Percentiles rank a stretch among this genome's conserved stretches.
phyloP scores from a whole-genome alignment of 805 yeast genomes.

The Candida bentonensis region DNA sequence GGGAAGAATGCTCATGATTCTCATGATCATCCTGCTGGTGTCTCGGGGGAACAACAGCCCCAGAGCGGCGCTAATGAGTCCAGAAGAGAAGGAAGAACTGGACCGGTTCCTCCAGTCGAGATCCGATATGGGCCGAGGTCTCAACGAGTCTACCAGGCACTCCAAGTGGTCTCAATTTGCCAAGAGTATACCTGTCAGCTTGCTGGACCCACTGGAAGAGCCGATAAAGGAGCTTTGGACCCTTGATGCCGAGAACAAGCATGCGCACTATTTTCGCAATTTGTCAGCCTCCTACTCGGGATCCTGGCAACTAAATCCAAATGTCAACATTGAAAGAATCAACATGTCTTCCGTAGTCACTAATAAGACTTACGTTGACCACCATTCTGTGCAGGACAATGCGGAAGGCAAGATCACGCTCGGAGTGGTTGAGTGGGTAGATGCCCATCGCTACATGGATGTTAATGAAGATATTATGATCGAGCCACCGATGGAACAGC shows the following conservation, averaged over 20 bases:
- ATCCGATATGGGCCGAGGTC: slow-evolving; percentile 19
- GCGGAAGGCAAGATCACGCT: slow-evolving; percentile 3
- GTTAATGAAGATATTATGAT: too few relatives aligned
- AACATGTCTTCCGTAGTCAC: neutral
- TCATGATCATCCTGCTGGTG: slow-evolving; percentile 25
- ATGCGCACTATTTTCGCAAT: neutral
- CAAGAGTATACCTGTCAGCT: slow-evolving; percentile 31
- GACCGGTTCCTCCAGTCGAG: slow-evolving; percentile 23
- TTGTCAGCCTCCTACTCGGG: neutral
- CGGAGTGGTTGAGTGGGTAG: neutral
- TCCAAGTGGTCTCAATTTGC: slow-evolving; percentile 62
- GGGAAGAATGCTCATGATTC: slow-evolving; percentile 20
- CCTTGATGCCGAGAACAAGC: neutral
- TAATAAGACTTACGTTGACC: neutral
- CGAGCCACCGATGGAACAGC: too few relatives aligned
- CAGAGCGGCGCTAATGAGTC: too few relatives aligned
- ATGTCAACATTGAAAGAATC: neutral
- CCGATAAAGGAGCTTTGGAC: neutral
- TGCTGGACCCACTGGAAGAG: neutral
- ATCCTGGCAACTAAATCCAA: neutral
- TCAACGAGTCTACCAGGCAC: slow-evolving; percentile 36
- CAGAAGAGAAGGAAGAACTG: slow-evolving; percentile 18
- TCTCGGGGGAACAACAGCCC: slow-evolving; percentile 24
- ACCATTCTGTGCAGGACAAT: neutral
- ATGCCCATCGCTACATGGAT: neutral